Evolutionary conservation across 345 rosid species (phyloP), one percentile per base, ranked within the genome.

Genomic region (Gossypium stocksii): DNA sequence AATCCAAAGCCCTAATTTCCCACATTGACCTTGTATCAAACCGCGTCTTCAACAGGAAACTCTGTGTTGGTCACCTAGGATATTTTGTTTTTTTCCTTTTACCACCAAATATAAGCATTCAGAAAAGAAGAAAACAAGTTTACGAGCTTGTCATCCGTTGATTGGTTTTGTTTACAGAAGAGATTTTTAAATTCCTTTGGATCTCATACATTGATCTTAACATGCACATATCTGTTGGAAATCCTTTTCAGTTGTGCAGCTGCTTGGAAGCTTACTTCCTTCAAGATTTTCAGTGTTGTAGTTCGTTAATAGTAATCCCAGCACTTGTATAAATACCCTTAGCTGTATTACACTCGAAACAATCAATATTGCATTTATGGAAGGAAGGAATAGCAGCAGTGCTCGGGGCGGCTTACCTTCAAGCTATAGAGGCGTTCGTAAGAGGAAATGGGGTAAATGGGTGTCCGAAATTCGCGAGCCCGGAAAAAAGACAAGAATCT

Each of bases 381-480:
- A 75, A 20, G 67, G 48, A 19, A 46, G 2, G 43, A 27, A 7
- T 5, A 29, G 70, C 53, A 53, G 78, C 60, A 59, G 52, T 15
- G 16, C 14, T 4, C 66, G 65, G 38, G 70, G 59, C 3, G 83
- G 83, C 2, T 58, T 48, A 9, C 9, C 80, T 14, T 81, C 83
- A 0, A 25, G 57, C n/a, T 94, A 86, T 64, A 80, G 93, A 83
- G 98, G 98, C 0, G 89, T 94, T 2, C 90, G 98, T 1, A 83
- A 83, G 82, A 79, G 98, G 61, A 91, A 90, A 80, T 94, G 98
- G 98, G 98, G 98, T 16, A 94, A 89, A 77, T 94, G 98, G 98
- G 98, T 94, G 13, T 91, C 98, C 0, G 98, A 94, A 77, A 94
- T 94, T 61, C 85, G 98, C 3, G 93, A 94, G 68, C 94, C 97